Conservation (phyloP, 2,329 filamentous ascomycete species). For the Claviceps arundinis region DNA sequence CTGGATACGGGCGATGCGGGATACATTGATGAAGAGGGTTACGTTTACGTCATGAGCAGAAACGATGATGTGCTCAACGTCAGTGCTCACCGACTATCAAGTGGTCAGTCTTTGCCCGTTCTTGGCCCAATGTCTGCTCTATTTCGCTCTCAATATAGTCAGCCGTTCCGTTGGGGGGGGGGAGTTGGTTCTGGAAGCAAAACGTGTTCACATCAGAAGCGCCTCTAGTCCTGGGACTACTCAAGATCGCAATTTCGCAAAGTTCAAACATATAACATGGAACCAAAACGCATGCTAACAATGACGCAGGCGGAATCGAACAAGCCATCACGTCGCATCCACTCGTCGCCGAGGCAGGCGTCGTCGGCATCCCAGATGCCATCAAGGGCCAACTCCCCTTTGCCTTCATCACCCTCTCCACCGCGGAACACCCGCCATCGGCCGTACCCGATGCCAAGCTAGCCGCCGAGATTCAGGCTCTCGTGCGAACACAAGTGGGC, state of each 20-base stretch:
- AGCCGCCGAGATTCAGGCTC: slow-evolving; percentile 51
- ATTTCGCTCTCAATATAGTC: background rate
- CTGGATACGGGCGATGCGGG: slow-evolving; percentile 87
- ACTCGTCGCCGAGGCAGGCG: slow-evolving; percentile 67
- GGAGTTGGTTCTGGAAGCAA: no score
- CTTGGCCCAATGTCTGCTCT: no score
- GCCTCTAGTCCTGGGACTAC: no score
- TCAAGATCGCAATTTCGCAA: no score
- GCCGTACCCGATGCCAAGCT: slow-evolving; percentile 34
- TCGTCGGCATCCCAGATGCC: slow-evolving; percentile 72
- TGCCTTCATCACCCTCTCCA: slow-evolving; percentile 57
- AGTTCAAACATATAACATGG: no score
- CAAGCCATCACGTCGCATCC: slow-evolving; percentile 79
- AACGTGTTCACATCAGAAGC: no score
- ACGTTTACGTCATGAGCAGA: slow-evolving; percentile 50
- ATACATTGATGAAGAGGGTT: slow-evolving; percentile 63
- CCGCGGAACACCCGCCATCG: slow-evolving; percentile 33
- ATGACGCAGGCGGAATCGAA: slow-evolving; percentile 59
- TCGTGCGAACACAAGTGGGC: slow-evolving; percentile 70
- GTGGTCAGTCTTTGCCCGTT: slow-evolving; percentile 39
- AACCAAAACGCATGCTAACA: background rate
- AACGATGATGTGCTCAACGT: slow-evolving; percentile 89
- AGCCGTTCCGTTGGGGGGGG: background rate
- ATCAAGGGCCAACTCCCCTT: slow-evolving; percentile 88
- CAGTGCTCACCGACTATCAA: slow-evolving; percentile 83